Evolutionary conservation across 805 yeast species (phyloP).

Genomic region (Zygoascus tannicola): DNA sequence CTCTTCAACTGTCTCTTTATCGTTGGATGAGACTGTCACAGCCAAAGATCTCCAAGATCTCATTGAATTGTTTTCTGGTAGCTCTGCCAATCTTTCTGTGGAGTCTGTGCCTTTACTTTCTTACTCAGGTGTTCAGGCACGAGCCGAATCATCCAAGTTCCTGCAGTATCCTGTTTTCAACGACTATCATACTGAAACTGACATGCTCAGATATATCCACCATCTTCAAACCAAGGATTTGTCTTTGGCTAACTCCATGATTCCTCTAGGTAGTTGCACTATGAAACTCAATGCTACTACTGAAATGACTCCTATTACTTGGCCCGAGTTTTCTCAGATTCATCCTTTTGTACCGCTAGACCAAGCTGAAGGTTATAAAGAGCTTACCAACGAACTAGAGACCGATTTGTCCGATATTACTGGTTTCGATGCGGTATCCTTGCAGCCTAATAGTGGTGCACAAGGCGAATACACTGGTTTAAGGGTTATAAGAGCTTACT

Average conservation of each 20-base stretch:
- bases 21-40: conserved; percentile 84
- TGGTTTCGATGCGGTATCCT: conserved; percentile 82
- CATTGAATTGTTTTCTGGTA: conserved; percentile 46
- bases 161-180: conserved; percentile 74
- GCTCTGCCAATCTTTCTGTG: conserved; percentile 14
- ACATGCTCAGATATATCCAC: conserved; percentile 86
- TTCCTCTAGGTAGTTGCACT: conserved; percentile 94
- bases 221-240: conserved; percentile 78
- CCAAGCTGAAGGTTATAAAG: conserved; percentile 83
- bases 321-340: conserved; percentile 82
- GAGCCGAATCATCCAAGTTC: conserved; percentile 19
- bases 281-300: conserved; percentile 96
- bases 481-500: conserved; percentile 72
- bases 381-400: conserved; percentile 68
- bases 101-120: conserved; percentile 35
- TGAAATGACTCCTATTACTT: conserved; percentile 86
- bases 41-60: conserved; percentile 50
- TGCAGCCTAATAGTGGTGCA: conserved; percentile 97
- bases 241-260: conserved; percentile 93
- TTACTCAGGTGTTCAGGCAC: conserved; percentile 16
- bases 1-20: conserved; percentile 54
- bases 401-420: conserved; percentile 83
- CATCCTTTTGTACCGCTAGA: conserved; percentile 90
- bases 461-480: conserved; percentile 97
- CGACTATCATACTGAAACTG: conserved; percentile 85